A percentile compares a stretch with the other conserved stretches of the same genome.
phyloP scores from a whole-genome alignment of 495 filamentous ascomycete genomes.

The Corynascus novoguineensis region DNA sequence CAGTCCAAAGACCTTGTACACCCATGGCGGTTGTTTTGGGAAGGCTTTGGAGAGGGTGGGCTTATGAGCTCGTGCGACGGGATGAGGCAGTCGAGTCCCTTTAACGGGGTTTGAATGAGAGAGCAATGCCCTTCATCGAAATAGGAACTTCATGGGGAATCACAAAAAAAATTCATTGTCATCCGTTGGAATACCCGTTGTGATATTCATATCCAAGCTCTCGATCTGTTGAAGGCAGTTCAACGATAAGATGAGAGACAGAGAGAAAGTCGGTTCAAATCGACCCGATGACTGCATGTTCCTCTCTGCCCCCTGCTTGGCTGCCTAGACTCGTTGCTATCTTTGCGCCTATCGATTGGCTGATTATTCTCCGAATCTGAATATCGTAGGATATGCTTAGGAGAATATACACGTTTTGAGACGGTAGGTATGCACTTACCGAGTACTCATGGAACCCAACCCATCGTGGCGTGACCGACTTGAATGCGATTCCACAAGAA shows the following conservation, averaged over 20 bases:
- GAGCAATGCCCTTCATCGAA: not conserved
- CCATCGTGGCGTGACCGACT: no score
- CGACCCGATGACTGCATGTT: not conserved
- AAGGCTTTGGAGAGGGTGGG: not conserved
- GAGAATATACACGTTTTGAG: no score
- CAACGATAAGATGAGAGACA: not conserved
- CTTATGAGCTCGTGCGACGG: not conserved
- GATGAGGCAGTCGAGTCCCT: not conserved
- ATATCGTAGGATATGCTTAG: no score
- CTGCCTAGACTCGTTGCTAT: constrained; percentile 9
- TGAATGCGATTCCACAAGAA: no score
- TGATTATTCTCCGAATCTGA: not conserved
- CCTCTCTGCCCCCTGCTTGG: constrained; percentile 2
- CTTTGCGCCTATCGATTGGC: constrained; percentile 13
- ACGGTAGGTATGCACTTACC: no score
- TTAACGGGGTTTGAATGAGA: not conserved
- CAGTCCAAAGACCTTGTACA: constrained; percentile 94
- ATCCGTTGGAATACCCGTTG: not conserved
- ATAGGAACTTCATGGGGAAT: not conserved
- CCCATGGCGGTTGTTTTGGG: constrained; percentile 70
- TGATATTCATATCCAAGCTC: no score
- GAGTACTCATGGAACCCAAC: no score
- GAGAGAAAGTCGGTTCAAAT: constrained; percentile 2
- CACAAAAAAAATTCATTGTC: not conserved
- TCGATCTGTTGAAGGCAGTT: not conserved